Evolutionary conservation across 2,329 filamentous ascomycete species (phyloP).

Genomic region (Fusarium fujikuroi): DNA sequence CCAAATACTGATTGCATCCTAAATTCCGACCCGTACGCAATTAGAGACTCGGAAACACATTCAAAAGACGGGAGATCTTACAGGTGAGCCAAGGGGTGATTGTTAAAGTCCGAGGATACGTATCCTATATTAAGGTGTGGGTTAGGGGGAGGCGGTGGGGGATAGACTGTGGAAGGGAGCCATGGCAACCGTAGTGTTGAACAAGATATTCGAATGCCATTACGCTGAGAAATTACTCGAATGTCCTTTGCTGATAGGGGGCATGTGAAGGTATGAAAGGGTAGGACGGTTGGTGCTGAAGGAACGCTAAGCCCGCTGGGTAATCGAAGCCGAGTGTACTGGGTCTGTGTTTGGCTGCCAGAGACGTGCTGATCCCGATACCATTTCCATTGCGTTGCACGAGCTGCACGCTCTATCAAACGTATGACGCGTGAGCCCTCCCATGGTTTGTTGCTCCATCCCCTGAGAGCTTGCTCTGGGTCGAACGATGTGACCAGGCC

Average conservation of each 20-base stretch:
- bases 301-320: conserved; percentile 80
- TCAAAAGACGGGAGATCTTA: conserved; percentile 50
- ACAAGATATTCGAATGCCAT: conserved; percentile 90
- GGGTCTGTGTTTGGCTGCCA: conserved; percentile 61
- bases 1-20: conserved; percentile 99
- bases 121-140: conserved; percentile 94
- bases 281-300: conserved; percentile 90
- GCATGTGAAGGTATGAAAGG: conserved; percentile 98
- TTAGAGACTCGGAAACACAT: conserved; percentile 7
- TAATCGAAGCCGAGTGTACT: conserved; percentile 78
- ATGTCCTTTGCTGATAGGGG: conserved; percentile 92
- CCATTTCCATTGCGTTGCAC: conserved; percentile 82
- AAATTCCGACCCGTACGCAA: neutral
- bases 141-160: conserved; percentile 83
- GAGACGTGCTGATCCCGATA: conserved; percentile 83
- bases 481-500: conserved; percentile 51
- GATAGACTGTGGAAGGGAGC: conserved; percentile 83
- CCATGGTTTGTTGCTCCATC: conserved; percentile 81
- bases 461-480: conserved; percentile 55
- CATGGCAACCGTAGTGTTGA: conserved; percentile 88
- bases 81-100: conserved; percentile 94
- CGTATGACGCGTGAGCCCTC: conserved; percentile 88
- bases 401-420: conserved; percentile 85
- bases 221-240: conserved; percentile 92
- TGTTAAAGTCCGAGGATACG: conserved; percentile 98